Evolutionary conservation across 1,139 yeast genomes (phyloP).

Genomic region (Meyerozyma smithsonii): DNA sequence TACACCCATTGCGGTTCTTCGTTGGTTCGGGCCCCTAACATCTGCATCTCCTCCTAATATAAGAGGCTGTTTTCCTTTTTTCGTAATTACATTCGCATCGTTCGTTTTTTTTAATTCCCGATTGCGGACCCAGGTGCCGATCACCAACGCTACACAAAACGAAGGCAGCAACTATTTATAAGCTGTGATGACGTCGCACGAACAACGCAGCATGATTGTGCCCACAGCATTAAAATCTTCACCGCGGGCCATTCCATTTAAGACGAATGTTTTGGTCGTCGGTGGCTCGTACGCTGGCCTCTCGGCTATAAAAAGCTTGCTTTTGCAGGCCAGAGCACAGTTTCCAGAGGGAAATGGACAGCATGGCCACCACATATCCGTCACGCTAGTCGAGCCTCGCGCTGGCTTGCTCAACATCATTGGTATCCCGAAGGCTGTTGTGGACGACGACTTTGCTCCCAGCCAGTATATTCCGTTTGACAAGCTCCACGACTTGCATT

Average conservation of each 20-base stretch:
- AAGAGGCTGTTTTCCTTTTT: background rate
- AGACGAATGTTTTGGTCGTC: constrained; percentile 35
- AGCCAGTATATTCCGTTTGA: constrained; percentile 36
- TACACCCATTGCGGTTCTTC: no score
- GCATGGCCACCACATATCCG: constrained; percentile 21
- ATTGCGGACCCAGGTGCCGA: no score
- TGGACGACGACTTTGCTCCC: constrained; percentile 43
- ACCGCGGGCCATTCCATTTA: background rate
- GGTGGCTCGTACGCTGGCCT: constrained; percentile 54
- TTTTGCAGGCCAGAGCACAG: constrained; percentile 21
- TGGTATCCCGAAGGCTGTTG: constrained; percentile 47
- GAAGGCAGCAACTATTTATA: no score
- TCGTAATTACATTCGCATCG: background rate
- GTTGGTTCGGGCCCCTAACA: no score
- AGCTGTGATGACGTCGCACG: background rate
- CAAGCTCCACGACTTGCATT: constrained; percentile 25
- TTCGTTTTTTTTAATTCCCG: background rate
- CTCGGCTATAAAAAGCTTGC: constrained; percentile 34
- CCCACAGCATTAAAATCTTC: background rate
- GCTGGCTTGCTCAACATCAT: constrained; percentile 48
- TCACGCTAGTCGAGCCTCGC: constrained; percentile 47
- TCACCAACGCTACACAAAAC: background rate
- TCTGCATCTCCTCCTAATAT: no score
- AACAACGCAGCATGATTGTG: background rate
- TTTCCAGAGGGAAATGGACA: constrained; percentile 9